A percentile compares a stretch with the other conserved stretches of the same genome.
Conservation (phyloP, 768 basidiomycete species). For the Mycena sanguinolenta region DNA sequence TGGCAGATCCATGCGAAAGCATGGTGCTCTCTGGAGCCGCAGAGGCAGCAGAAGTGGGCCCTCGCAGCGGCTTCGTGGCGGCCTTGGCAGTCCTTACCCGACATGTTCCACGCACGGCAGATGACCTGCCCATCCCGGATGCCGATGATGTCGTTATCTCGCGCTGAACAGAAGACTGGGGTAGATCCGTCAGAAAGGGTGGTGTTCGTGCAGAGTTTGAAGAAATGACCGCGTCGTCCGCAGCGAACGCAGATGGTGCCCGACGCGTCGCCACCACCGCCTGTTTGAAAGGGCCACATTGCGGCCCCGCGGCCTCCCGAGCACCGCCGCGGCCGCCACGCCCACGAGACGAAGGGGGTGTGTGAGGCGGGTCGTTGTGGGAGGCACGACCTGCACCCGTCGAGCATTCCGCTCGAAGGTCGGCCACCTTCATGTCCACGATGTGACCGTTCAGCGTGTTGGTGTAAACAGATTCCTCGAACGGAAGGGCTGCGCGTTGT, state of each 20-base stretch:
- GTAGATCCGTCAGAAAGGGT: conserved; percentile 8
- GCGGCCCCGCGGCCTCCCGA: neutral
- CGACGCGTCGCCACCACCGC: conserved; percentile 5
- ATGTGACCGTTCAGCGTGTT: neutral
- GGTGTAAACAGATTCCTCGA: neutral
- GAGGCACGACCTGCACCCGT: too few relatives aligned
- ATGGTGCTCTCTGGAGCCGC: neutral
- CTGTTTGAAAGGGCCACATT: conserved; percentile 19
- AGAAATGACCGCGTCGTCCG: conserved; percentile 24
- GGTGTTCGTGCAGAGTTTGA: neutral
- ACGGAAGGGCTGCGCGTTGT: neutral
- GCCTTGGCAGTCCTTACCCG: conserved; percentile 7
- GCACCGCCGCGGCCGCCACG: too few relatives aligned
- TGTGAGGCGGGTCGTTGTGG: too few relatives aligned
- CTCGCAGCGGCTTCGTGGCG: neutral
- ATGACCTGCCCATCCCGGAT: too few relatives aligned
- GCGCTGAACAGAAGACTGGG: neutral
- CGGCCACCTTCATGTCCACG: neutral
- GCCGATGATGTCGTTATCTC: neutral
- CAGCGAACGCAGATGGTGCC: conserved; percentile 30
- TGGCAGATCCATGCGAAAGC: conserved; percentile 8
- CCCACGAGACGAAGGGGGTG: too few relatives aligned
- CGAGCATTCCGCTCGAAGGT: too few relatives aligned
- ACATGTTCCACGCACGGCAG: conserved; percentile 19
- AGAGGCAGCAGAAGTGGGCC: conserved; percentile 4